Conservation (phyloP, 2,329 filamentous ascomycete species). For the Aaosphaeria pasadenensis region DNA sequence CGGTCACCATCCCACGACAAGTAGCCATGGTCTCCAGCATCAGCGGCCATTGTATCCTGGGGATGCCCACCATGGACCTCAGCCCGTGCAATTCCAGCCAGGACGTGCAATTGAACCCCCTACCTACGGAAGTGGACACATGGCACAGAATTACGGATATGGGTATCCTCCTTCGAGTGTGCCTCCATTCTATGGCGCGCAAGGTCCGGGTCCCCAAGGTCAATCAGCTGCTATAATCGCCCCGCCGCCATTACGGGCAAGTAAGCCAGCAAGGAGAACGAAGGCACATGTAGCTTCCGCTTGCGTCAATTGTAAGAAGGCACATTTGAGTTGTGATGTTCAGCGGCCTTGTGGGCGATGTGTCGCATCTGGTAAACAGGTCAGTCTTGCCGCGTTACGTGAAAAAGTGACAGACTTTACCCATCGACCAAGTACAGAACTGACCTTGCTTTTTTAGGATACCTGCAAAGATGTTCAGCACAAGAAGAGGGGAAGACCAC, state of each 20-base stretch:
- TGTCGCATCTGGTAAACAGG: constrained; percentile 69
- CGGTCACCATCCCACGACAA: constrained; percentile 19
- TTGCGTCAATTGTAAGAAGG: constrained; percentile 81
- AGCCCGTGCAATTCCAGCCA: constrained; percentile 23
- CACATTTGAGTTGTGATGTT: constrained; percentile 66
- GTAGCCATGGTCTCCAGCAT: constrained; percentile 15
- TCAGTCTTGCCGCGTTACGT: constrained; percentile 25
- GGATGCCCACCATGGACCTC: constrained; percentile 20
- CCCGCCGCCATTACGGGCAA: constrained; percentile 26
- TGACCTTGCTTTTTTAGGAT: constrained; percentile 49
- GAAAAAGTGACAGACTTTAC: too few relatives aligned
- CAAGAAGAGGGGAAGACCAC: constrained; percentile 77
- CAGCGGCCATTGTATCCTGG: constrained; percentile 30
- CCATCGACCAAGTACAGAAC: too few relatives aligned
- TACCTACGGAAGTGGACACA: constrained; percentile 19
- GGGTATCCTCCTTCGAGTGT: constrained; percentile 21
- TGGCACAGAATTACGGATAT: constrained; percentile 27
- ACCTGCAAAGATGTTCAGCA: constrained; percentile 80
- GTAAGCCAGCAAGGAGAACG: constrained; percentile 45
- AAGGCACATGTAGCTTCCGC: constrained; percentile 82
- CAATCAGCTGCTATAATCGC: constrained; percentile 31
- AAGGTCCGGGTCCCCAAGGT: constrained; percentile 27
- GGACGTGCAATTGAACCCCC: constrained; percentile 22
- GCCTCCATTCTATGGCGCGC: constrained; percentile 22
- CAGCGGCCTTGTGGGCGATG: constrained; percentile 78